Base-by-base conservation (phyloP, 164 flowering plant genomes). In the Vitis rotundifolia region DNA sequence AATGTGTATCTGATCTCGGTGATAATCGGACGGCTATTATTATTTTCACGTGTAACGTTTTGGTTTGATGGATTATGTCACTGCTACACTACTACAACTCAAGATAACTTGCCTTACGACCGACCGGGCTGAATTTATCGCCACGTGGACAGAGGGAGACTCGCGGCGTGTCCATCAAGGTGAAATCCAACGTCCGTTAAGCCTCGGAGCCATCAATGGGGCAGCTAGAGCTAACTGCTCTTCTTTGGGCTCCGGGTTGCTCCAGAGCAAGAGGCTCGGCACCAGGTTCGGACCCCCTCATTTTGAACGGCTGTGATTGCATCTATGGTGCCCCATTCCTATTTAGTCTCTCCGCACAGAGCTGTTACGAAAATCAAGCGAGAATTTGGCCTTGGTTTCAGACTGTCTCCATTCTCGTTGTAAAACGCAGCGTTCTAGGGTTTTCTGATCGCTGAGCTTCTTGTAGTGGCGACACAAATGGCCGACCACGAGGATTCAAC, bases 401-500 rank as follows among this genome's bases (percentile, higher is more conserved):
- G 8, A n/a, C n/a, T 0, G 8, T 31, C 16, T 2, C 9, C 14
- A 15, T 9, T 2, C 9, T 8, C 55, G 31, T 49, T 68, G 19
- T 16, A 12, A 57, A 68, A 22, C 64, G 1, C 18, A 37, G 44
- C 5, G 44, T 37, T 37, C 44, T 37, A 37, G 44, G 44, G 6
- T 37, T 22, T 22, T 22, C 26, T 37, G 44, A 37, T 37, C 2
- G 44, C 44, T 37, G 44, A 37, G 44, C 7, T 37, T 22, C 7
- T 37, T 37, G 44, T 37, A 37, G 44, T 37, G 44, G 5, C 44
- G 26, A 37, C 44, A 2, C 44, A 3, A 37, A 75, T 68, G 75
- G 78, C 73, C 2, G 79, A 80, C 3, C 70, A 80, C 67, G 79
- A 81, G 76, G 76, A 68, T 18, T 16, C 66, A n/a, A 74, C 77